Percentiles rank a stretch among this genome's conserved stretches.
These are phyloP conservation scores for Globisporangium rhizosaccharum DNA, from an alignment of 352 stramenopile genomes.

Conservation along the genomic window DNA sequence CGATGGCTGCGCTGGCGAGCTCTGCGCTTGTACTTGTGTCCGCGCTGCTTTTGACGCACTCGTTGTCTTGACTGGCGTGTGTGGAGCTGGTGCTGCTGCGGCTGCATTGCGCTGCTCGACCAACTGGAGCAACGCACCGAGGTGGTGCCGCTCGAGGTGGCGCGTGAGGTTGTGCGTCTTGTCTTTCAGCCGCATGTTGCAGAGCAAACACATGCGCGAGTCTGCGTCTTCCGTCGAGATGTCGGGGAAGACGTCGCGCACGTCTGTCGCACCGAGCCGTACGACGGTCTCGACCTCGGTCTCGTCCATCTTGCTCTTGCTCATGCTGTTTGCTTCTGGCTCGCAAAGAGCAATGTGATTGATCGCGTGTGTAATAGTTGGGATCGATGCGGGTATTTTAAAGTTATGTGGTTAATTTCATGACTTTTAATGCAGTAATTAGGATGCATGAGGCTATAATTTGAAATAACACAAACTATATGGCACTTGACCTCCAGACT, in stretches of 20 bases:
- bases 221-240: conserved; percentile 28
- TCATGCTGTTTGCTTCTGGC: too few relatives aligned
- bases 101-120: conserved; percentile 36
- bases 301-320: conserved; percentile 23
- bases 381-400: too few relatives aligned
- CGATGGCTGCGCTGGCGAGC: neutral
- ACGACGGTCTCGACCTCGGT: conserved; percentile 52
- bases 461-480: too few relatives aligned
- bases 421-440: too few relatives aligned
- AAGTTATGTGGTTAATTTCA: too few relatives aligned
- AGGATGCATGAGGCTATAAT: too few relatives aligned
- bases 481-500: too few relatives aligned
- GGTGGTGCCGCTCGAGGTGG: conserved; percentile 48
- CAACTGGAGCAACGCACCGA: conserved; percentile 38
- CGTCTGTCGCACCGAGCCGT: conserved; percentile 40
- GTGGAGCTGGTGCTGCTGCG: conserved; percentile 9
- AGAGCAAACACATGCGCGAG: conserved; percentile 44
- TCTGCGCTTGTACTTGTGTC: neutral
- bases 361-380: too few relatives aligned
- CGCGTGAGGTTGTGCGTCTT: conserved; percentile 67
- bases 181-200: conserved; percentile 43
- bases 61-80: conserved; percentile 7
- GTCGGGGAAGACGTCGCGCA: conserved; percentile 44
- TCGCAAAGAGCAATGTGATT: too few relatives aligned
- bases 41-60: neutral